Percentiles rank a stretch among this genome's conserved stretches.
phyloP scores from a whole-genome alignment of 805 yeast genomes.

The Nakazawaea sp. region DNA sequence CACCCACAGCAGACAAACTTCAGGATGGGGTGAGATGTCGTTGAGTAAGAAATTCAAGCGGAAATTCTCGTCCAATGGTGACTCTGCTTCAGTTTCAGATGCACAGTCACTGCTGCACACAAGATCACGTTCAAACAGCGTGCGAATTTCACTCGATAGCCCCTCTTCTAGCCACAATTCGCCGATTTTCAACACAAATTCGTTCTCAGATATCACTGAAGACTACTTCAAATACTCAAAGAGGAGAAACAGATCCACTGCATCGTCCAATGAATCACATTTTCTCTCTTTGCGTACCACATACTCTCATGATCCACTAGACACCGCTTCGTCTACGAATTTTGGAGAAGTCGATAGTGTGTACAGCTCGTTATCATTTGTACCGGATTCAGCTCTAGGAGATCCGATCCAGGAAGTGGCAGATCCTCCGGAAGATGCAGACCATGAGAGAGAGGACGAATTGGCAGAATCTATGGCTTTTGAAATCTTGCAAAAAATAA shows the following conservation, averaged over 20 bases:
- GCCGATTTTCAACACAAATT: conserved; percentile 6
- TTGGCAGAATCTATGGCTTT: conserved; percentile 9
- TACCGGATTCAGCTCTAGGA: not conserved
- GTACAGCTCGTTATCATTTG: not conserved
- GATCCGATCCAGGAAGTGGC: not conserved
- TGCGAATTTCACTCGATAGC: no score
- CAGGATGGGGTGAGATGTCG: no score
- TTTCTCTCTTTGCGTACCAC: no score
- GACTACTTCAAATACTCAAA: conserved; percentile 8
- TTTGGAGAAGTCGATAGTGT: not conserved
- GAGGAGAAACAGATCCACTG: conserved; percentile 3
- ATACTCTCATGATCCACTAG: not conserved
- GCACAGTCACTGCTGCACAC: no score
- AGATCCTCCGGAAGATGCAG: conserved; percentile 1
- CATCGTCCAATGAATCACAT: conserved; percentile 2
- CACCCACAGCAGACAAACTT: no score
- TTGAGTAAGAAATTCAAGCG: no score
- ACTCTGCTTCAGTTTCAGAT: no score
- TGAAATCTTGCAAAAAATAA: conserved; percentile 7
- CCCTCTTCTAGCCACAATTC: not conserved
- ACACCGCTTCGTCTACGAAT: not conserved
- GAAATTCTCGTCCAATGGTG: no score
- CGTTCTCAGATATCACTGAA: conserved; percentile 8
- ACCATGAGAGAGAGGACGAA: conserved; percentile 8
- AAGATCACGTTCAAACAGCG: no score